Base-by-base conservation (phyloP, 345 rosid species). In the Aegle marmelos region DNA sequence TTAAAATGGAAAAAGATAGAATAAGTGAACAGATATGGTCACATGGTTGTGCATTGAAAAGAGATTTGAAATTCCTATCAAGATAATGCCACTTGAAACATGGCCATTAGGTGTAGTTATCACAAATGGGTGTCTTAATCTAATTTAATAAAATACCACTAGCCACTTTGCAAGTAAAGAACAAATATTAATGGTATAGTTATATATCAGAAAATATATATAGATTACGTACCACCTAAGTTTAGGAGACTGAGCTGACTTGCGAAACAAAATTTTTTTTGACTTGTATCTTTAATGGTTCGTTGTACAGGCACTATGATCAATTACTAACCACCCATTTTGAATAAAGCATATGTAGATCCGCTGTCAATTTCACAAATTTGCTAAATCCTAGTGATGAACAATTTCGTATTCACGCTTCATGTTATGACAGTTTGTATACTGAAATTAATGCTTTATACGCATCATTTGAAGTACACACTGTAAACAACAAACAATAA, bases 91-190 rank as follows among this genome's bases (percentile, higher is more conserved):
- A 64, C 41, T 22, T 8, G 57, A 53, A 27, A 16, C 68, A 39
- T 36, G 31, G 31, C 31, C 45, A 63, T 74, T 75, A 41, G 25
- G 54, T 24, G 54, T 27, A 39, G 25, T 9, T 21, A 27, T 74
- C 60, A 6, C 60, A 63, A 75, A 75, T 75, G 70, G 77, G 21
- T 63, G 78, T 75, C 78, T 21, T 75, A 45, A 64, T 75, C 78
- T 48, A 27, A 64, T 30, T 7, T 30, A 9, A 41, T 69, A 45
- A 16, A 69, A 69, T 69, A 64, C 33, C 53, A 65, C 50, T 31
- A 50, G 31, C 34, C 60, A n/a, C 63, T 75, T 19, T 48, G 13
- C 25, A 41, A 39, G 59, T 11, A 74, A 21, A 45, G n/a, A 45
- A 74, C 77, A 74, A 45, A 62, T 27, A 6, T 21, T 28, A 0